Evolutionary conservation across 2,329 filamentous ascomycete species (phyloP).

Genomic region (Camillea tinctor): DNA sequence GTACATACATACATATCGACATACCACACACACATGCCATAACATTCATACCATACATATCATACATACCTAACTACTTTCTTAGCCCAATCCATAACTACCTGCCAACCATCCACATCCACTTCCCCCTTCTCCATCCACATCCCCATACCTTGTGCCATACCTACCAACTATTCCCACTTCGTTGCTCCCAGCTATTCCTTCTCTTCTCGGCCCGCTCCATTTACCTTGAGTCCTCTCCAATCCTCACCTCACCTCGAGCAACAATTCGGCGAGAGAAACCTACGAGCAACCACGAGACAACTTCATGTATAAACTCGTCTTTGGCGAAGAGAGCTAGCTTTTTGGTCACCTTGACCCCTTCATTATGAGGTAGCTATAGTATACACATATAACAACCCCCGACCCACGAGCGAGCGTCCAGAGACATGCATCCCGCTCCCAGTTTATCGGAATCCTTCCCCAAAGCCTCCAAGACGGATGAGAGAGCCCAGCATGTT

Average conservation of each 20-base stretch:
- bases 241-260: not conserved
- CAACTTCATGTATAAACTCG: conserved; percentile 1
- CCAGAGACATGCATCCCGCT: conserved; percentile 36
- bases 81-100: not conserved
- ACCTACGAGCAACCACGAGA: not conserved
- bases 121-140: no score
- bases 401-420: conserved; percentile 20
- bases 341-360: conserved; percentile 19
- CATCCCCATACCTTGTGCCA: not conserved
- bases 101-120: not conserved
- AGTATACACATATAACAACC: conserved; percentile 10
- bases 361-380: conserved; percentile 34
- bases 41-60: not conserved
- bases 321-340: conserved; percentile 6
- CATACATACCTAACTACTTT: not conserved
- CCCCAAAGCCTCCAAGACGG: conserved; percentile 34
- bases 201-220: not conserved
- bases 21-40: not conserved
- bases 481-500: conserved; percentile 32
- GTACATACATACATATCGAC: not conserved
- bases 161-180: not conserved
- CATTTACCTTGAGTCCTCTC: not conserved
- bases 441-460: conserved; percentile 36
- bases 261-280: not conserved
- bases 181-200: not conserved